These are phyloP conservation scores for Craspedostauros australis DNA, from an alignment of 108 stramenopile genomes.

Conservation along the genomic window DNA sequence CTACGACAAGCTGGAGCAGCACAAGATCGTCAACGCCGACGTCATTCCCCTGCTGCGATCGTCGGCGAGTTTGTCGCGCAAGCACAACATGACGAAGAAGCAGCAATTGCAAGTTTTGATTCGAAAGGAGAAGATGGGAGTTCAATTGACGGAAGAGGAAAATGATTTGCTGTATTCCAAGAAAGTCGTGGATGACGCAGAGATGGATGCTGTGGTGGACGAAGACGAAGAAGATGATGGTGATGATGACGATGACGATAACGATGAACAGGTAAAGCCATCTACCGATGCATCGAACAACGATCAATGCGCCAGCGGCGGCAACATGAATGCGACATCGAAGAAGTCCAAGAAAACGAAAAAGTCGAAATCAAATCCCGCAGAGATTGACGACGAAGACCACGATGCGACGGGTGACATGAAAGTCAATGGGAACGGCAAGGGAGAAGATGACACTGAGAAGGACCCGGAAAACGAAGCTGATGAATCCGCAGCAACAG, in stretches of 20 bases:
- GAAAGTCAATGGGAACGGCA: background rate
- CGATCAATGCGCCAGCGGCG: background rate
- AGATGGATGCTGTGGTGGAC: background rate
- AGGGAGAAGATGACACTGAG: background rate
- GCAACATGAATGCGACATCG: background rate
- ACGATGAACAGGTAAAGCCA: background rate
- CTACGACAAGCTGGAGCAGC: slow-evolving; percentile 47
- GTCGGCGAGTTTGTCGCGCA: slow-evolving; percentile 21
- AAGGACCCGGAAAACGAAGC: slow-evolving; percentile 1
- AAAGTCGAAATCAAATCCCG: too few relatives aligned
- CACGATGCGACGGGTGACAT: background rate
- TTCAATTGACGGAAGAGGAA: slow-evolving; percentile 63
- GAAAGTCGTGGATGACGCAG: slow-evolving; percentile 13
- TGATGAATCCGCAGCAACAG: background rate
- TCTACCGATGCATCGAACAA: background rate
- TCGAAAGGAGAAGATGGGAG: slow-evolving; percentile 61
- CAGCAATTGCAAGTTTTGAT: slow-evolving; percentile 54
- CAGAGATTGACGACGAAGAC: too few relatives aligned
- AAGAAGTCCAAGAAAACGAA: slow-evolving; percentile 5
- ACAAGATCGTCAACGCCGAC: slow-evolving; percentile 6
- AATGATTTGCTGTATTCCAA: slow-evolving; percentile 55
- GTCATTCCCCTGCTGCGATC: slow-evolving; percentile 6
- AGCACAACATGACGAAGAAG: slow-evolving; percentile 54
- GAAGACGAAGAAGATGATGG: background rate
- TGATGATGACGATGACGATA: slow-evolving; percentile 6